A percentile compares a stretch with the other conserved stretches of the same genome.
phyloP scores from a whole-genome alignment of 2,329 filamentous ascomycete genomes.

The Botrytis pseudocinerea region DNA sequence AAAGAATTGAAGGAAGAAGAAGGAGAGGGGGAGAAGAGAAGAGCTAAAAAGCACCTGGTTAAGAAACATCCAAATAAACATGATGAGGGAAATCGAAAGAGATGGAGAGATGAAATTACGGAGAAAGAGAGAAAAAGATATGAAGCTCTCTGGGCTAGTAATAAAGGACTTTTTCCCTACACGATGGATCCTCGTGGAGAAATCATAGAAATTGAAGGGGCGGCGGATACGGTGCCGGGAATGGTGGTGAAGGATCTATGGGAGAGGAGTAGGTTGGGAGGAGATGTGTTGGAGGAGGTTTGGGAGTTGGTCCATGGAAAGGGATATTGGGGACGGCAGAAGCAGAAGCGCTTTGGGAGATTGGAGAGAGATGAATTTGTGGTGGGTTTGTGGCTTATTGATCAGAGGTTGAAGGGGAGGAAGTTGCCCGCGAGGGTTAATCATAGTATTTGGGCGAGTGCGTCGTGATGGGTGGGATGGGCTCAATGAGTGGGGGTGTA shows the following conservation, averaged over 20 bases:
- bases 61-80: conserved; percentile 71
- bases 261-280: conserved; percentile 66
- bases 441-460: conserved; percentile 76
- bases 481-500: no score
- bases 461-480: conserved; percentile 45
- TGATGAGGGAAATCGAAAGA: conserved; percentile 71
- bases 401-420: conserved; percentile 75
- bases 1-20: conserved; percentile 58
- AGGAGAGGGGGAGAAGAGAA: conserved; percentile 52
- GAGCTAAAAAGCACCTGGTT: conserved; percentile 55
- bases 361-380: conserved; percentile 73
- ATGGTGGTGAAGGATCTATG: conserved; percentile 67
- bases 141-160: conserved; percentile 83
- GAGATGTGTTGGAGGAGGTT: conserved; percentile 69
- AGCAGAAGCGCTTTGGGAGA: conserved; percentile 55
- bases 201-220: conserved; percentile 63
- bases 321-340: conserved; percentile 46
- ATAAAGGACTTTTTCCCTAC: conserved; percentile 62
- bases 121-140: conserved; percentile 75
- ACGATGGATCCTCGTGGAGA: conserved; percentile 75
- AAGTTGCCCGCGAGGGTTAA: conserved; percentile 72
- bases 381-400: conserved; percentile 79
- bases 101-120: conserved; percentile 76
- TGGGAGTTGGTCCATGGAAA: conserved; percentile 72
- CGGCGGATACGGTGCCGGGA: conserved; percentile 53